Evolutionary conservation across 495 filamentous ascomycete genomes (phyloP), one percentile per base, ranked within the genome.

Genomic region (Xylaria flabelliformis): DNA sequence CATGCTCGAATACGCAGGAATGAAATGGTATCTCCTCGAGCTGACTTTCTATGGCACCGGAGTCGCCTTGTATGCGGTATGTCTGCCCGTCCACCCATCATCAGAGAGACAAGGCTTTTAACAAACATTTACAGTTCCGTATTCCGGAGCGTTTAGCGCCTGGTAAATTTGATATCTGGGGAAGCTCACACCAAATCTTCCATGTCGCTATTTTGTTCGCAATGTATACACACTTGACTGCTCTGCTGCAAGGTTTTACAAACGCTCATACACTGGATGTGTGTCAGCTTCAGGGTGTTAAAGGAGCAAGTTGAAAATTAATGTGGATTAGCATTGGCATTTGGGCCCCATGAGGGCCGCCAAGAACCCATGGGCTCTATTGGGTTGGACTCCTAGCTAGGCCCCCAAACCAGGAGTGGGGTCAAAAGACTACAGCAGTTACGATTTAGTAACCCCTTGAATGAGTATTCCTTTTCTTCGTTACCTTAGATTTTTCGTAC

Each of bases 121-220:
- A 15, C 26, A 8, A 41, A 78, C 74, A 73, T 72, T 46, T 72
- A 66, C 39, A 82, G 56, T 61, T 39, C 19, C 56, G 56, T 39
- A 79, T 87, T 44, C 89, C 89, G 0, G 89, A 91, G 77, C 81
- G 85, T 9, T 80, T 80, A 63, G 76, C 67, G 24, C 89, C 89
- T 6, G 88, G 88, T 1, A 70, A 72, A 12, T 92, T 90, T 72
- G 90, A 92, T 75, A 85, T 91, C 19, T 89, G 83, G 80, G 90
- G 89, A 21, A 84, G 83, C 62, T 91, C 89, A 6, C 90, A 92
- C 75, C 90, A 92, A 76, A 86, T 92, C 24, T 92, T 92, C 70
- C 90, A 92, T 79, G 77, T 87, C 3, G 77, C 91, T 21, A 88
- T 92, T 29, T 78, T 90, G 34, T 72, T 85, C 51, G 89, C 89